These are phyloP conservation scores for Penicillium steckii DNA, from an alignment of 495 filamentous ascomycete species.

Conservation along the genomic window DNA sequence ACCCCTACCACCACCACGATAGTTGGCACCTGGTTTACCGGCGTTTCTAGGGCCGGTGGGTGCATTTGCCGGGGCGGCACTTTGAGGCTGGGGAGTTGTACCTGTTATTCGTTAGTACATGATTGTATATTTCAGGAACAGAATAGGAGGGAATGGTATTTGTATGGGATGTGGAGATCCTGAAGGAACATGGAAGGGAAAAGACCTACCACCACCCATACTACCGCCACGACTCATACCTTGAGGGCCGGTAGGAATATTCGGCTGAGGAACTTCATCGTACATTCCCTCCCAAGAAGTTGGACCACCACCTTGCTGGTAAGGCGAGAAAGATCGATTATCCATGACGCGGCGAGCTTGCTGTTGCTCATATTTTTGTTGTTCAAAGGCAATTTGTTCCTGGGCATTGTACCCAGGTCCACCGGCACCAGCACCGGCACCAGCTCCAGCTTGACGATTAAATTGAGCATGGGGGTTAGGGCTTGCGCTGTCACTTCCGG, in stretches of 20 bases:
- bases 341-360: conserved; percentile 51
- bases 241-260: conserved; percentile 54
- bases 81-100: conserved; percentile 53
- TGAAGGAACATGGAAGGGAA: conserved; percentile 7
- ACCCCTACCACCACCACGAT: conserved; percentile 88
- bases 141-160: background rate
- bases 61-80: conserved; percentile 85
- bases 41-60: conserved; percentile 97
- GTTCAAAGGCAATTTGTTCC: conserved; percentile 80
- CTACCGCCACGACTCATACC: conserved; percentile 49
- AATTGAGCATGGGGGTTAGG: too few species aligned
- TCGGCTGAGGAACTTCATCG: conserved; percentile 91
- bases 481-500: conserved; percentile 19
- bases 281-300: conserved; percentile 99
- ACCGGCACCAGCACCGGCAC: conserved; percentile 20
- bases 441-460: conserved; percentile 5
- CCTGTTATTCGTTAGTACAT: too few species aligned
- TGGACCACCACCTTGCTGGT: conserved; percentile 57
- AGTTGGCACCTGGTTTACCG: conserved; percentile 89
- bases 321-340: conserved; percentile 47
- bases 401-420: conserved; percentile 66
- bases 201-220: conserved; percentile 49
- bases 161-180: conserved; percentile 17
- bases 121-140: background rate
- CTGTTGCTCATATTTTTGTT: conserved; percentile 83